Evolutionary conservation across 768 basidiomycete species (phyloP).

Genomic region (Floccularia luteovirens): DNA sequence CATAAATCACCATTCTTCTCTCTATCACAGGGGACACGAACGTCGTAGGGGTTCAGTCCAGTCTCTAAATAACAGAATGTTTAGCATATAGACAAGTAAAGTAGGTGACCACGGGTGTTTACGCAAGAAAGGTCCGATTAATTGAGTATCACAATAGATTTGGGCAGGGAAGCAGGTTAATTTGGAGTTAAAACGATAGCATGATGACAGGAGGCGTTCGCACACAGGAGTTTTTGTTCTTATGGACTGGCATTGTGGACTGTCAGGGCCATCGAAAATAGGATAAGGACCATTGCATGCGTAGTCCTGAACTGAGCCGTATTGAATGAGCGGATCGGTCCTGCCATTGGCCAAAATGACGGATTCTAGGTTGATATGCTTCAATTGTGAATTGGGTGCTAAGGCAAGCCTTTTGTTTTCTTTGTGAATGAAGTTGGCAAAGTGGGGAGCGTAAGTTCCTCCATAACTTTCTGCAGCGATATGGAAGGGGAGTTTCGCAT

Average conservation of each 20-base stretch:
- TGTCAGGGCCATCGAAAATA: conserved; percentile 64
- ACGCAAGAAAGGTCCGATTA: conserved; percentile 64
- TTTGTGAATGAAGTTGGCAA: conserved; percentile 75
- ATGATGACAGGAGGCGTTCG: conserved; percentile 62
- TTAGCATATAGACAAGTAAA: background rate
- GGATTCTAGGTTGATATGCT: conserved; percentile 74
- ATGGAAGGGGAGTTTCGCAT: conserved; percentile 64
- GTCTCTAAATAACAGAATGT: conserved; percentile 29
- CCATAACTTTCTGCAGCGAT: conserved; percentile 76
- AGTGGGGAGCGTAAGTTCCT: conserved; percentile 79
- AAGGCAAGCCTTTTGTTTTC: conserved; percentile 58
- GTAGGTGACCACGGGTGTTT: conserved; percentile 1
- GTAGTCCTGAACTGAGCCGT: conserved; percentile 75
- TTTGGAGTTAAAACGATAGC: conserved; percentile 54
- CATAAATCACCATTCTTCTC: conserved; percentile 65
- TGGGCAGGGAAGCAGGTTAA: conserved; percentile 68
- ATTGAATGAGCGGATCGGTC: conserved; percentile 79
- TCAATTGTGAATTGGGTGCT: conserved; percentile 36
- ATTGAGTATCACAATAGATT: conserved; percentile 73
- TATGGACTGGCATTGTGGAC: conserved; percentile 58
- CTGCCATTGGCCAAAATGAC: conserved; percentile 85
- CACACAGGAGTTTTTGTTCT: conserved; percentile 65
- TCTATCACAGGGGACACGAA: conserved; percentile 67
- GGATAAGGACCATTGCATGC: conserved; percentile 79
- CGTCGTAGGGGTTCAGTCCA: conserved; percentile 89